Base-by-base conservation (phyloP, 176 grass and related monocot genomes). In the Triticum monococcum region DNA sequence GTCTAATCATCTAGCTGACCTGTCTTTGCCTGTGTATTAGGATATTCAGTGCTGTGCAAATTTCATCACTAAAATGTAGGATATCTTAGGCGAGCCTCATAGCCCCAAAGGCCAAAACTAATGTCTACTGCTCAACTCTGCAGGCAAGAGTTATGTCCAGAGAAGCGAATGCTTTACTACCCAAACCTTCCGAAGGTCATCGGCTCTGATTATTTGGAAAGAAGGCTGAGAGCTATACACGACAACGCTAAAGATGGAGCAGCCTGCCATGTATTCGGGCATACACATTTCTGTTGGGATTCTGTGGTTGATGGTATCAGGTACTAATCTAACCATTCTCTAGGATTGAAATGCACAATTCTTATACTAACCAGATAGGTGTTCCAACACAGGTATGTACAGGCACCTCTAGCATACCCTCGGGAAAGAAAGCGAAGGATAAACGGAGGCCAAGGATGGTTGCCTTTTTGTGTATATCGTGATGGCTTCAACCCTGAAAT, bases 241-340 rank as follows among this genome's bases (percentile, higher is more conserved):
- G 36, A 54, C 52, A 89, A 86, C 16, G 68, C 68, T 69, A 78
- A 64, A 77, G 61, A 62, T 79, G 66, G 86, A 82, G 38, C 87
- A 73, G 83, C 89, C 46, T 98, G 96, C 74, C 96, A 98, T 90
- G 86, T 98, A 31, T 98, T 98, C 57, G 96, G 96, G 57, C 96
- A 98, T 73, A 98, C 96, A 13, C 96, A 98, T 88, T 98, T 98
- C 88, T 94, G 93, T 74, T 98, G 96, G 96, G 96, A 98, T 85
- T 87, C 90, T 76, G 70, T 92, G n/a, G 64, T 94, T 70, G 91
- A 94, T 37, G 81, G 83, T 30, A 96, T 98, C 85, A 98, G 96
- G 96, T 98, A 94, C 38, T 5, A 70, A 75, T 88, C n/a, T 57
- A 52, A 10, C 32, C 22, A 26, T 61, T 67, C 56, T 1, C 5